Evolutionary conservation across 345 rosid species (phyloP), one percentile per base, ranked within the genome.

Genomic region (Gossypium arboreum): DNA sequence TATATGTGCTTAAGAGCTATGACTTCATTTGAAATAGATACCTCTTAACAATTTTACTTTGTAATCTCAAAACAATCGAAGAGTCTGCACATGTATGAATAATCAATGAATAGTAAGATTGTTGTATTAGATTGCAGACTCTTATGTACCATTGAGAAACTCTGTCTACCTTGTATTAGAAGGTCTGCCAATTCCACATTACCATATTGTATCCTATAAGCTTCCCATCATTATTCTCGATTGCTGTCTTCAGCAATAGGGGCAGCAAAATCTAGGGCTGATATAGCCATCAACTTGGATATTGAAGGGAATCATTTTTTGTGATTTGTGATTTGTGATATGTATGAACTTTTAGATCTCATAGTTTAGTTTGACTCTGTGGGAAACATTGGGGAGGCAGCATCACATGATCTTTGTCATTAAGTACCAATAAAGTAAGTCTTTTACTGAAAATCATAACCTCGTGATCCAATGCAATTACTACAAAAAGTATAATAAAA

Each of bases 381-480:
- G 45, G 22, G 10, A 8, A 55, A 24, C 72, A 68, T 8, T 48
- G 44, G 72, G 24, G 58, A 52, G 60, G 59, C 73, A 69, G 44
- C 73, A 25, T 25, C 73, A 69, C 73, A 27, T 50, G 44, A 9
- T 69, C 47, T 25, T 69, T 50, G 73, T 69, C 59, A 24, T 7
- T 15, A 50, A 9, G 11, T 50, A 25, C 17, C 6, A 16, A 25
- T 48, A 48, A 47, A 68, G 58, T 68, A 15, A 56, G 13, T 20
- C 2, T 48, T 68, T 50, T 50, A 68, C 58, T 68, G 72, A 50
- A 68, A 68, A 24, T 50, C 72, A 51, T 17, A 69, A 69, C 73
- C 58, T 27, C 73, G 73, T 69, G 58, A 69, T 69, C 59, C 58
- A 50, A 69, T 69, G 45, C 57, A 27, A 27, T 51, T 27, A 9